phyloP scores from a whole-genome alignment of 1,284 basidiomycete genomes.

The Trichosporon asahii region DNA sequence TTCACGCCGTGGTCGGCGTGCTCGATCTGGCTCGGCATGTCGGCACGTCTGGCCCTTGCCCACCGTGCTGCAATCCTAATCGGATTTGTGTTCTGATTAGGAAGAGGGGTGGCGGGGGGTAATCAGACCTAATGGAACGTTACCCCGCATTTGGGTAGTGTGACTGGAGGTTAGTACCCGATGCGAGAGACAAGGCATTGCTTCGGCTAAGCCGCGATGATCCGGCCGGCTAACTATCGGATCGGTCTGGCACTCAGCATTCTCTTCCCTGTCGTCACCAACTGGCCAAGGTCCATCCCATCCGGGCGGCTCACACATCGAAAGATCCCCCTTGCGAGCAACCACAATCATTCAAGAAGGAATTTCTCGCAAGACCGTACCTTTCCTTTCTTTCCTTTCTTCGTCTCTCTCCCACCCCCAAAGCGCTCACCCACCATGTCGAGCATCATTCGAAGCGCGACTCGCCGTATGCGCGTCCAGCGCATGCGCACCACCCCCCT shows the following conservation, averaged over 20 bases:
- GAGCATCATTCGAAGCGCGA: constrained; percentile 15
- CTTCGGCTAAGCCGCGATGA: constrained; percentile 7
- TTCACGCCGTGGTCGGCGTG: constrained; percentile 6
- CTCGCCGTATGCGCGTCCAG: constrained; percentile 7
- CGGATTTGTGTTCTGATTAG: neutral
- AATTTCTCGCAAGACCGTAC: neutral
- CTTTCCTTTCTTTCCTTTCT: constrained; percentile 15
- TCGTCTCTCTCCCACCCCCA: constrained; percentile 2
- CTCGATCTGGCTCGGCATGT: neutral
- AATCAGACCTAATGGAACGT: neutral
- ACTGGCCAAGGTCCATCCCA: neutral
- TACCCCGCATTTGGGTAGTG: neutral
- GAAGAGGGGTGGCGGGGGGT: neutral
- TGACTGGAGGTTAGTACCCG: constrained; percentile 9
- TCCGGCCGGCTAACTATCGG: constrained; percentile 11
- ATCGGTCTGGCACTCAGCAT: neutral
- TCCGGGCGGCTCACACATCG: neutral
- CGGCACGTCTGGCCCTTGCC: neutral
- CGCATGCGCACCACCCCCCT: constrained; percentile 12
- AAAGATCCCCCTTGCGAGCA: no score
- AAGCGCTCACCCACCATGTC: neutral
- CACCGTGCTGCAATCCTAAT: neutral
- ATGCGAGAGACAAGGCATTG: neutral
- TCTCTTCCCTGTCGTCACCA: neutral
- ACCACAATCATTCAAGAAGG: neutral